phyloP scores from a whole-genome alignment of 371 early-diverging fungal species.

The Fennellomyces sp. region DNA sequence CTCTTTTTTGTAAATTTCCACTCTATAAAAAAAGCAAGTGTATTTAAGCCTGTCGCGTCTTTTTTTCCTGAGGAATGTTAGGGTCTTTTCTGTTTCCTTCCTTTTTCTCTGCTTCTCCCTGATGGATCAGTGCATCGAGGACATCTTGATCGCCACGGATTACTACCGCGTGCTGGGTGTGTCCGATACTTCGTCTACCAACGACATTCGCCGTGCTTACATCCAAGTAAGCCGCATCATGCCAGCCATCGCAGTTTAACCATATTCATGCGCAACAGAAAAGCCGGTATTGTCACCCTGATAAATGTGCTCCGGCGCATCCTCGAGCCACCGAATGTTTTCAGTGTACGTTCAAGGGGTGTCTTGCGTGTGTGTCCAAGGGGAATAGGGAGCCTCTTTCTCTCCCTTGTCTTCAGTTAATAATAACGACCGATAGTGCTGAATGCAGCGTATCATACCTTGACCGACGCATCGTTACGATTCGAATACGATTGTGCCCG shows the following conservation, averaged over 20 bases:
- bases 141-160: constrained; percentile 9
- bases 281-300: constrained; percentile 47
- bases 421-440: background rate
- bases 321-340: constrained; percentile 37
- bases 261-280: constrained; percentile 17
- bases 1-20: too few relatives aligned
- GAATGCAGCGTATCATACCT: constrained; percentile 1
- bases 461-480: background rate
- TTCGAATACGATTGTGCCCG: background rate
- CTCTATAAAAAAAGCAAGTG: too few relatives aligned
- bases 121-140: constrained; percentile 7
- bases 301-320: constrained; percentile 30
- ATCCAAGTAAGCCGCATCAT: constrained; percentile 8
- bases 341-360: constrained; percentile 34
- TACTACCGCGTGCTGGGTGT: constrained; percentile 17
- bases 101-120: background rate
- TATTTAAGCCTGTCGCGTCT: too few relatives aligned
- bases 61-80: too few relatives aligned
- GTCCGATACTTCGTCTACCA: background rate
- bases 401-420: background rate
- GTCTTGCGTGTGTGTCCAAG: too few relatives aligned
- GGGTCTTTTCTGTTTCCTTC: background rate
- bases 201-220: constrained; percentile 19
- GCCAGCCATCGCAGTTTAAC: background rate
- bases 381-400: background rate